Percentiles rank a stretch among this genome's conserved stretches.
Conservation (phyloP, 1,284 basidiomycete species). For the Fistulina hepatica region DNA sequence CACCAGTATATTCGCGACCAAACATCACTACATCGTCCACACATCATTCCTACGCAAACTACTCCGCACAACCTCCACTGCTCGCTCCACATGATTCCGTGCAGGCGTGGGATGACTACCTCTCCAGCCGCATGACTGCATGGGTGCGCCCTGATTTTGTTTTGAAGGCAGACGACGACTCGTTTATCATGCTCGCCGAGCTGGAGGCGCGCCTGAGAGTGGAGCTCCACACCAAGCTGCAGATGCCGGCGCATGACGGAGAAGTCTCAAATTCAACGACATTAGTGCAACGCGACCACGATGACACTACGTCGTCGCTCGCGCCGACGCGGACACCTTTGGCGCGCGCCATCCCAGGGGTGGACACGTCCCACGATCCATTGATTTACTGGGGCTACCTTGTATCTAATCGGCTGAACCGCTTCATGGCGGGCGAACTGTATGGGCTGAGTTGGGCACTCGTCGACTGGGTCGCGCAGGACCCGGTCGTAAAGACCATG, state of each 20-base stretch:
- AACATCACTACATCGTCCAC: too few relatives aligned
- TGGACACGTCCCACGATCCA: conserved; percentile 36
- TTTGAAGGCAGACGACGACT: conserved; percentile 89
- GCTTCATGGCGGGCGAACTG: conserved; percentile 93
- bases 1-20: conserved; percentile 48
- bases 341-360: background rate
- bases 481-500: conserved; percentile 56
- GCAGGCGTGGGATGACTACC: conserved; percentile 42
- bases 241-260: conserved; percentile 2
- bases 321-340: too few relatives aligned
- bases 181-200: conserved; percentile 90
- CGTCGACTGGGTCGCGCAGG: conserved; percentile 79
- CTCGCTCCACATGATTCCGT: conserved; percentile 60
- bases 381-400: conserved; percentile 94
- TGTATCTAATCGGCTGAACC: conserved; percentile 80
- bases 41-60: conserved; percentile 57
- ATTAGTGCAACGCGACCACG: conserved; percentile 2
- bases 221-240: conserved; percentile 42
- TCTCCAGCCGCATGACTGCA: conserved; percentile 29
- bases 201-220: conserved; percentile 78
- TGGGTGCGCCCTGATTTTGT: conserved; percentile 85
- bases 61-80: conserved; percentile 38
- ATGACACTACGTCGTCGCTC: too few relatives aligned
- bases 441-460: conserved; percentile 89
- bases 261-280: conserved; percentile 6